Conservation (phyloP, 148 eudicot genomes). For the Rhododendron molle region DNA sequence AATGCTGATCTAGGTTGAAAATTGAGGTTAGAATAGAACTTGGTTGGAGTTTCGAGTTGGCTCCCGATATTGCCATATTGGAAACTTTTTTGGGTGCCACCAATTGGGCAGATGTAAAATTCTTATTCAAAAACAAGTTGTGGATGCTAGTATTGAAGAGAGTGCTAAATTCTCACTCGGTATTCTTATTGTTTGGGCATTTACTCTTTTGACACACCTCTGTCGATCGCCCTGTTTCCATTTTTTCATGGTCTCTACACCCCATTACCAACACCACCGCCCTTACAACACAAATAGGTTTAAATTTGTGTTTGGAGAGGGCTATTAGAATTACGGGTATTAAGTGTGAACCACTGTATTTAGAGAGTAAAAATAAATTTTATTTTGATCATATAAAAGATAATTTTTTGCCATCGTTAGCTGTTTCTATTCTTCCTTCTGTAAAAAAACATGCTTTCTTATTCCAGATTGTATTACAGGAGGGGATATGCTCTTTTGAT, state of each 20-base stretch:
- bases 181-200: not conserved
- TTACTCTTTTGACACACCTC: not conserved
- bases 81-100: not conserved
- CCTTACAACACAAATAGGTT: not conserved
- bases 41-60: not conserved
- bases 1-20: not conserved
- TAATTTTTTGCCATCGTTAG: not conserved
- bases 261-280: not conserved
- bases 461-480: constrained; percentile 31
- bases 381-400: not conserved
- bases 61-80: not conserved
- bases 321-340: not conserved
- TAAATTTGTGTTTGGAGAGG: not conserved
- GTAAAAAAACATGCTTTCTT: not conserved
- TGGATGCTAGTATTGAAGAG: not conserved
- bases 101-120: not conserved
- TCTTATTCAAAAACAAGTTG: not conserved
- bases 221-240: not conserved
- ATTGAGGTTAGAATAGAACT: not conserved
- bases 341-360: not conserved
- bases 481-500: constrained; percentile 70
- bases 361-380: not conserved
- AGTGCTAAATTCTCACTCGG: not conserved
- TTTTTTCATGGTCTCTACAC: not conserved
- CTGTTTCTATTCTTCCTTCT: not conserved